A percentile compares a stretch with the other conserved stretches of the same genome.
Conservation (phyloP, 108 stramenopile species). For the Fragilaria crotonensis region DNA sequence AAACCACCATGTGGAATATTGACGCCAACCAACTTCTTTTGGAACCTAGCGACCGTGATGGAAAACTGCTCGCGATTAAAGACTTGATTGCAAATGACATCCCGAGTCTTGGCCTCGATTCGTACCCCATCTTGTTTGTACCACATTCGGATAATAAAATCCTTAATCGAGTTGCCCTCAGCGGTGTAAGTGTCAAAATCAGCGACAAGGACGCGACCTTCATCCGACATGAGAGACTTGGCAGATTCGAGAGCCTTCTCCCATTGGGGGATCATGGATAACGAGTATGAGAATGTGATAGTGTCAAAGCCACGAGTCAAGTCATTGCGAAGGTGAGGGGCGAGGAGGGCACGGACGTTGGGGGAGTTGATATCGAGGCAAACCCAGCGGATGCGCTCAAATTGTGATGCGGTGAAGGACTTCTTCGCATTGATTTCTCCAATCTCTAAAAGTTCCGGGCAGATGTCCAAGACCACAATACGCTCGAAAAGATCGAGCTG, state of each 20-base stretch:
- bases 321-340: slow-evolving; percentile 21
- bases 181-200: slow-evolving; percentile 55
- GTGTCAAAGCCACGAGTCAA: slow-evolving; percentile 44
- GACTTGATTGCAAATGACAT: slow-evolving; percentile 26
- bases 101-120: slow-evolving; percentile 40
- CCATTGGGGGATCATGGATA: slow-evolving; percentile 52
- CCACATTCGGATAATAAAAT: slow-evolving; percentile 43
- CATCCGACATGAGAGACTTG: slow-evolving; percentile 33
- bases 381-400: slow-evolving; percentile 35
- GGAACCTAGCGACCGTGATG: slow-evolving; percentile 37
- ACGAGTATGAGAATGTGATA: slow-evolving; percentile 43
- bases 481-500: slow-evolving; percentile 40
- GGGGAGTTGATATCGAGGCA: slow-evolving; percentile 44
- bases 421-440: slow-evolving; percentile 30
- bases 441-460: slow-evolving; percentile 43
- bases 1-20: slow-evolving; percentile 36
- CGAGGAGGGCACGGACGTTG: slow-evolving; percentile 23
- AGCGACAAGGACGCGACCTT: slow-evolving; percentile 47
- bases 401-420: slow-evolving; percentile 39
- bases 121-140: slow-evolving; percentile 52
- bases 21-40: slow-evolving; percentile 34
- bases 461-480: slow-evolving; percentile 51
- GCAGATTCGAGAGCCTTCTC: slow-evolving; percentile 40
- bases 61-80: slow-evolving; percentile 21
- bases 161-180: slow-evolving; percentile 31